Evolutionary conservation across 495 filamentous ascomycete genomes (phyloP).

Genomic region (Polyplosphaeria fusca): DNA sequence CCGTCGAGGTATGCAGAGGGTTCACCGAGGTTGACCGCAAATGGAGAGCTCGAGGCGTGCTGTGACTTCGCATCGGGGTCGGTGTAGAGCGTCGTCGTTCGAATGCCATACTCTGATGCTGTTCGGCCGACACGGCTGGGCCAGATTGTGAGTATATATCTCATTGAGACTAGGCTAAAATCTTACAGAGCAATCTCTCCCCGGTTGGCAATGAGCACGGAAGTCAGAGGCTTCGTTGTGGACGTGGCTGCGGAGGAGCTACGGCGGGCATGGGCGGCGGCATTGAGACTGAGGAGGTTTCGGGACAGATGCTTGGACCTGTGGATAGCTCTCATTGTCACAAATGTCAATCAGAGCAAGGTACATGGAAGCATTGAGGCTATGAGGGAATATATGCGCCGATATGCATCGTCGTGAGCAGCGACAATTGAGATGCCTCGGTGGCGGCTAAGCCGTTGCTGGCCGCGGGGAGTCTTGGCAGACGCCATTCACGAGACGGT

Average conservation of each 20-base stretch:
- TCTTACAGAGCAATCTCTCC: conserved; percentile 87
- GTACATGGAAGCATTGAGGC: too few relatives aligned
- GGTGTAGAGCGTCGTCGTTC: conserved; percentile 92
- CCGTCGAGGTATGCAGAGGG: conserved; percentile 86
- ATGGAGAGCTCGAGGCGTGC: conserved; percentile 81
- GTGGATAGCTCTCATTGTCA: conserved; percentile 27
- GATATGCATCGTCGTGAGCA: too few relatives aligned
- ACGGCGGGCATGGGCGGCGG: conserved; percentile 10
- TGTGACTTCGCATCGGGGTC: conserved; percentile 83
- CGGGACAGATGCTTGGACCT: conserved; percentile 26
- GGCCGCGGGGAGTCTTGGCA: conserved; percentile 22
- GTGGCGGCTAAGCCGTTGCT: conserved; percentile 16
- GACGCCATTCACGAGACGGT: conserved; percentile 9
- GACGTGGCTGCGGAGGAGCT: conserved; percentile 18
- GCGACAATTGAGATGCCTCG: conserved; percentile 14
- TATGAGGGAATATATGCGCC: too few relatives aligned
- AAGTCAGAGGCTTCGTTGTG: conserved; percentile 59
- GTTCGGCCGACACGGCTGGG: conserved; percentile 77
- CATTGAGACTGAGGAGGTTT: conserved; percentile 28
- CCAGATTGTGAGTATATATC: conserved; percentile 2
- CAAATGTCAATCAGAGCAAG: neutral
- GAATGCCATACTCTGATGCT: conserved; percentile 81
- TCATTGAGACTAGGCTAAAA: neutral
- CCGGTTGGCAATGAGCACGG: conserved; percentile 91
- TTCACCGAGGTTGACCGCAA: conserved; percentile 76